Conservation (phyloP, 108 stramenopile species). For the Mediolabrus comicus region DNA sequence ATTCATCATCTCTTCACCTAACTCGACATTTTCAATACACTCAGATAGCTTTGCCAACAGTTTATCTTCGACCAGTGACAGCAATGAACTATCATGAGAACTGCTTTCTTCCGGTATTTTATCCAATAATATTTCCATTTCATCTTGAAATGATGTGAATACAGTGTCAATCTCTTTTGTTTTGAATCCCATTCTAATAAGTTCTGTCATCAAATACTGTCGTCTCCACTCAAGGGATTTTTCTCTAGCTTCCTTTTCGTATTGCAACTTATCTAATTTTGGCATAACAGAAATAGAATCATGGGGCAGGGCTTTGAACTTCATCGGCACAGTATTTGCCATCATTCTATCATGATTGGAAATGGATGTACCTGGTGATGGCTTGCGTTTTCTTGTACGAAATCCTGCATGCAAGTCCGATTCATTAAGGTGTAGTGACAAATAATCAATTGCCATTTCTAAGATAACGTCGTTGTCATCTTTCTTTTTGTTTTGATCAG, state of each 20-base stretch:
- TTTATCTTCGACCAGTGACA: conserved; percentile 5
- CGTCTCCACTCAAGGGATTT: conserved; percentile 1
- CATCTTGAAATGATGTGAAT: neutral
- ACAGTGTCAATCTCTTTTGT: conserved; percentile 17
- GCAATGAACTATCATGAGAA: neutral
- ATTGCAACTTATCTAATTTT: conserved; percentile 42
- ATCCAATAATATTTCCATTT: neutral
- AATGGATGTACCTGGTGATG: neutral
- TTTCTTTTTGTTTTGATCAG: conserved; percentile 1
- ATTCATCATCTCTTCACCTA: neutral
- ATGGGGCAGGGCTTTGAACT: conserved; percentile 62
- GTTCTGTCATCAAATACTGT: conserved; percentile 17
- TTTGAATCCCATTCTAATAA: conserved; percentile 29
- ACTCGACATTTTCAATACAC: neutral
- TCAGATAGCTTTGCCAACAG: conserved; percentile 10
- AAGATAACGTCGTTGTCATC: conserved; percentile 23
- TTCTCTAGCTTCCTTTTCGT: conserved; percentile 36
- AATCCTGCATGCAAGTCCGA: conserved; percentile 55
- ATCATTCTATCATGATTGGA: conserved; percentile 3
- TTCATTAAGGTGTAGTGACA: conserved; percentile 70
- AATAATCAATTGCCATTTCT: conserved; percentile 71
- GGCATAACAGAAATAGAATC: conserved; percentile 63
- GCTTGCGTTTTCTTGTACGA: conserved; percentile 28
- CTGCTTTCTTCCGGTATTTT: neutral
- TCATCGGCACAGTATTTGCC: conserved; percentile 3